These are phyloP conservation scores for Trichoderma erinaceum DNA, from an alignment of 495 filamentous ascomycete species.

Conservation along the genomic window DNA sequence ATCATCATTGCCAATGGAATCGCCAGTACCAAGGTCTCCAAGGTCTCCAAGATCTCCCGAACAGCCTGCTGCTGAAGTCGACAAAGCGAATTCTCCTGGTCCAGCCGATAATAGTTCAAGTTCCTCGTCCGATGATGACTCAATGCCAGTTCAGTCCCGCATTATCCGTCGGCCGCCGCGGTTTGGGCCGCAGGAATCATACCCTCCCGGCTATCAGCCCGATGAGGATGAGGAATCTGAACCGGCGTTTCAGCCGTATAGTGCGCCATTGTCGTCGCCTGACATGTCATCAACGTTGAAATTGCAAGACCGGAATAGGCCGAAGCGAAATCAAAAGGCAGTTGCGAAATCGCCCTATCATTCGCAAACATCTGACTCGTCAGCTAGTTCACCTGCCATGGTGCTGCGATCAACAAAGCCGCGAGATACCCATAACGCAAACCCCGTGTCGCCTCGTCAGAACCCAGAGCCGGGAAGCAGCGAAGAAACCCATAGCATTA, in stretches of 20 bases:
- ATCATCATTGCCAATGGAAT: slow-evolving; percentile 29
- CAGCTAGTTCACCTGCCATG: slow-evolving; percentile 51
- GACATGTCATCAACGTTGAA: slow-evolving; percentile 59
- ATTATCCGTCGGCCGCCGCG: slow-evolving; percentile 54
- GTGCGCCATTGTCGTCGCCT: slow-evolving; percentile 24
- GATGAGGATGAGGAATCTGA: slow-evolving; percentile 43
- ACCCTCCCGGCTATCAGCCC: slow-evolving; percentile 21
- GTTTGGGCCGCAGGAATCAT: slow-evolving; percentile 37
- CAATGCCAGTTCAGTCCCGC: slow-evolving; percentile 43
- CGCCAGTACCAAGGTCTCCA: background rate
- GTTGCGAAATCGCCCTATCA: slow-evolving; percentile 29
- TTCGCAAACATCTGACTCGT: slow-evolving; percentile 53
- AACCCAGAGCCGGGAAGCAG: slow-evolving; percentile 62
- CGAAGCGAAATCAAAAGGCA: background rate
- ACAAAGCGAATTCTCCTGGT: slow-evolving; percentile 27
- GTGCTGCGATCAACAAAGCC: slow-evolving; percentile 21
- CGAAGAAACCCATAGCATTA: slow-evolving; percentile 91
- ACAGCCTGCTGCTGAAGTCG: slow-evolving; percentile 22
- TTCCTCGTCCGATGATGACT: slow-evolving; percentile 33
- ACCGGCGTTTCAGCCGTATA: slow-evolving; percentile 71
- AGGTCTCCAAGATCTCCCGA: slow-evolving; percentile 2
- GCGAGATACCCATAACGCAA: slow-evolving; percentile 17
- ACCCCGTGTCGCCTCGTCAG: slow-evolving; percentile 46
- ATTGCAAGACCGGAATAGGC: slow-evolving; percentile 35
- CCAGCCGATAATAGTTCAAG: slow-evolving; percentile 32